phyloP scores from a whole-genome alignment of 2,329 filamentous ascomycete genomes.

The Talaromyces marneffei region DNA sequence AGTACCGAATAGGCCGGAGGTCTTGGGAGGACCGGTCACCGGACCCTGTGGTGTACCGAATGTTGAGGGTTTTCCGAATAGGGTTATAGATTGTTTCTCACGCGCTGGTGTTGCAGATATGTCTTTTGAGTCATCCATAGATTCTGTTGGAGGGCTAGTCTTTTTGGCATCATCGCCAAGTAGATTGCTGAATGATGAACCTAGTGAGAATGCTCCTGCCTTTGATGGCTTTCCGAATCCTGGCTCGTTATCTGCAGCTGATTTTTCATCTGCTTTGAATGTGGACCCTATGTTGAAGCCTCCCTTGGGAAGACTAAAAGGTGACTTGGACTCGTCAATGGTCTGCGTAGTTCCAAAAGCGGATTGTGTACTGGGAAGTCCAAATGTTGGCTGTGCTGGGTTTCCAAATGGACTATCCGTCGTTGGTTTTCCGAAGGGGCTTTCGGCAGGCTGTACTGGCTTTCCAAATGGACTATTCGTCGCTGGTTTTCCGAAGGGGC shows the following conservation, averaged over 20 bases:
- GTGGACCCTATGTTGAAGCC: slow-evolving; percentile 41
- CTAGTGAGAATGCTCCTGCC: slow-evolving; percentile 35
- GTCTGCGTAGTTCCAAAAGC: slow-evolving; percentile 25
- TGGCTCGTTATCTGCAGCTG: slow-evolving; percentile 32
- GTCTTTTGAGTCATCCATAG: slow-evolving; percentile 35
- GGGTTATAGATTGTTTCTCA: slow-evolving; percentile 19
- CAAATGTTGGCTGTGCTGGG: slow-evolving; percentile 28
- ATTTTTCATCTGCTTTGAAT: slow-evolving; percentile 40
- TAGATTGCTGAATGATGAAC: slow-evolving; percentile 35
- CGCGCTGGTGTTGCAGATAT: slow-evolving; percentile 16
- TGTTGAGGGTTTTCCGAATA: slow-evolving; percentile 21
- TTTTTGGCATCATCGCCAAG: slow-evolving; percentile 30
- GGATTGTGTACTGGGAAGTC: slow-evolving; percentile 21
- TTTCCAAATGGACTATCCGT: slow-evolving; percentile 25
- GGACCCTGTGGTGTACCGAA: slow-evolving; percentile 24
- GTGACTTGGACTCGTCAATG: slow-evolving; percentile 22
- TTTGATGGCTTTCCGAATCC: slow-evolving; percentile 18
- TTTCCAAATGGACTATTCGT: slow-evolving; percentile 26
- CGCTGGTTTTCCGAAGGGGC: slow-evolving; percentile 24
- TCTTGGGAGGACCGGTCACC: slow-evolving; percentile 21
- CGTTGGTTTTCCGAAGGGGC: slow-evolving; percentile 25
- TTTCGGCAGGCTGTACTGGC: slow-evolving; percentile 18
- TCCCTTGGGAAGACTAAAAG: slow-evolving; percentile 25
- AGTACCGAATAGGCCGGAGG: slow-evolving; percentile 32
- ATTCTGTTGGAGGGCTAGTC: slow-evolving; percentile 28